Percentiles rank a stretch among this genome's conserved stretches.
These are phyloP conservation scores for Nakazawaea peltata DNA, from an alignment of 805 yeast genomes.

Conservation along the genomic window DNA sequence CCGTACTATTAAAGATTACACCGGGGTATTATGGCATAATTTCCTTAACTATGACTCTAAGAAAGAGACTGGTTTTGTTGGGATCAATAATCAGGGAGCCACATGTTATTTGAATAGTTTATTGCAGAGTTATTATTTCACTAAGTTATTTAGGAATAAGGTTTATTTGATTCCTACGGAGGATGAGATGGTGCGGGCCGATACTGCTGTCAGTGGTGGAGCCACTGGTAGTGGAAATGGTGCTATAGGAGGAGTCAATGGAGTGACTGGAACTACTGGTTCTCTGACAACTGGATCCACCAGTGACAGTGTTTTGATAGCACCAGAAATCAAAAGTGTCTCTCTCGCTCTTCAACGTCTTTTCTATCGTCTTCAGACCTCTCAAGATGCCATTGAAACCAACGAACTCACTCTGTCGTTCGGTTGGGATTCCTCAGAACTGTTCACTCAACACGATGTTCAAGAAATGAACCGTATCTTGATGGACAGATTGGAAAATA, in stretches of 20 bases:
- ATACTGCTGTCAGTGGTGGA: slow-evolving; percentile 14
- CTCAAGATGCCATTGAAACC: slow-evolving; percentile 75
- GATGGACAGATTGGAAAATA: slow-evolving; percentile 87
- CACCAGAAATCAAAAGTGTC: slow-evolving; percentile 42
- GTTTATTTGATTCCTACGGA: slow-evolving; percentile 89
- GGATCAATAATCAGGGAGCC: slow-evolving; percentile 95
- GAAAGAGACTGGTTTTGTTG: slow-evolving; percentile 82
- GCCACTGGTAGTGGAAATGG: no score
- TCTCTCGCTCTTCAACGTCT: slow-evolving; percentile 82
- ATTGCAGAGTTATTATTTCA: slow-evolving; percentile 83
- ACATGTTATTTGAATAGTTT: slow-evolving; percentile 94
- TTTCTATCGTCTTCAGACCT: slow-evolving; percentile 71
- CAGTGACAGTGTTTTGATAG: slow-evolving; percentile 7
- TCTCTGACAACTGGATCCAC: no score
- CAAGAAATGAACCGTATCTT: slow-evolving; percentile 92
- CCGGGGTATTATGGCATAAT: slow-evolving; percentile 93
- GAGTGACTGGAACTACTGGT: no score
- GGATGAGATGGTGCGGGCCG: slow-evolving; percentile 29
- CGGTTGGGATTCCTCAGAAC: slow-evolving; percentile 96
- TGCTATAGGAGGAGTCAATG: no score
- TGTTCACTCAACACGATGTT: slow-evolving; percentile 96
- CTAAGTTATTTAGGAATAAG: slow-evolving; percentile 70
- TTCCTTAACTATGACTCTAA: slow-evolving; percentile 81
- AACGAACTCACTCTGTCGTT: slow-evolving; percentile 81
- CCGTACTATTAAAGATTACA: slow-evolving; percentile 74